Conservation (phyloP, 768 basidiomycete genomes). For the Postia placenta region DNA sequence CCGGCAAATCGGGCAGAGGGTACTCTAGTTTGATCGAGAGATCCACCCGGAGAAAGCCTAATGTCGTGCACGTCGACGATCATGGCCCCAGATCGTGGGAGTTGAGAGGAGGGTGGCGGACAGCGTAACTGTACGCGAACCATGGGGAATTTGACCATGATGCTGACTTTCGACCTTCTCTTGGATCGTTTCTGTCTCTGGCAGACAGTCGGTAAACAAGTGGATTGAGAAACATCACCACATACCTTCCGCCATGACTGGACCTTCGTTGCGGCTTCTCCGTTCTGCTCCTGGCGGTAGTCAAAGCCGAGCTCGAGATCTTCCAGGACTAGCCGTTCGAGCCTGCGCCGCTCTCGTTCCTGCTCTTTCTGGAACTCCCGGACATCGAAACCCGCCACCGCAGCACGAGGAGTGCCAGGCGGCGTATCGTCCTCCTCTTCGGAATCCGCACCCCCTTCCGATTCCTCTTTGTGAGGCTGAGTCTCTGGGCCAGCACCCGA, state of each 20-base stretch:
- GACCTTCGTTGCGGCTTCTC: not conserved
- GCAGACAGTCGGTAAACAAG: not conserved
- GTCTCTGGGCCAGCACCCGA: slow-evolving; percentile 6
- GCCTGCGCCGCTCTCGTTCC: slow-evolving; percentile 33
- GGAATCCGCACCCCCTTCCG: slow-evolving; percentile 15
- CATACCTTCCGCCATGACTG: slow-evolving; percentile 9
- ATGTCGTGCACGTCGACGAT: slow-evolving; percentile 59
- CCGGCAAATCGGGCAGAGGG: slow-evolving; percentile 24
- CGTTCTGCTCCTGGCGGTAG: slow-evolving; percentile 25
- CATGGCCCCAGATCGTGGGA: slow-evolving; percentile 61
- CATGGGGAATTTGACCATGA: slow-evolving; percentile 42
- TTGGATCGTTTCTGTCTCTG: not conserved
- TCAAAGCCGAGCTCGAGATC: slow-evolving; percentile 52
- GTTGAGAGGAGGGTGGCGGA: slow-evolving; percentile 43
- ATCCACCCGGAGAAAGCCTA: slow-evolving; percentile 29
- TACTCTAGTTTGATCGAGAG: slow-evolving; percentile 8
- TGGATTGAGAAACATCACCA: not conserved
- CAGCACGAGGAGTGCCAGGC: slow-evolving; percentile 30
- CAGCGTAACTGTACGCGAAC: slow-evolving; percentile 66
- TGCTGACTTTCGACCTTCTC: slow-evolving; percentile 2
- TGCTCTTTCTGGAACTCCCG: slow-evolving; percentile 14
- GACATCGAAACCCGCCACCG: slow-evolving; percentile 2
- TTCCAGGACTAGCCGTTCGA: slow-evolving; percentile 49
- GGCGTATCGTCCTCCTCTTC: slow-evolving; percentile 32
- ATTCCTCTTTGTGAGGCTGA: not conserved